These are phyloP conservation scores for Geotrichum europaeum DNA, from an alignment of 1,139 yeast species.

Conservation along the genomic window DNA sequence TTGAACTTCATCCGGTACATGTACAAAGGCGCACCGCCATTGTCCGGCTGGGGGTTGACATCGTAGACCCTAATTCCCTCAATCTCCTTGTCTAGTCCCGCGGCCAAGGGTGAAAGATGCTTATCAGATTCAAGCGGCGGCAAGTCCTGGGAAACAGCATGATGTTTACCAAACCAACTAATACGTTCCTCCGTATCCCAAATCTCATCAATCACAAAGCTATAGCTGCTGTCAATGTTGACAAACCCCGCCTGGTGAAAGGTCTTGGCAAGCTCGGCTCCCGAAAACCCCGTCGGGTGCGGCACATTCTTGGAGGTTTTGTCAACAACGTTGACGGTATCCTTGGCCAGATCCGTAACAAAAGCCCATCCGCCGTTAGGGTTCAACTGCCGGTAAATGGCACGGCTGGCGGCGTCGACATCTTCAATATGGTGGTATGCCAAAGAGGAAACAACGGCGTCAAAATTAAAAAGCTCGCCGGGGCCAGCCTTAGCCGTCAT, in stretches of 20 bases:
- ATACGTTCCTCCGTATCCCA: constrained; percentile 24
- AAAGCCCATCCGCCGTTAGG: constrained; percentile 25
- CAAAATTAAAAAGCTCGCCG: constrained; percentile 24
- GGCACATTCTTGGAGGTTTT: constrained; percentile 18
- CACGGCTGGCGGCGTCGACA: constrained; percentile 21
- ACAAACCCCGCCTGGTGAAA: constrained; percentile 24
- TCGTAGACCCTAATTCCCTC: constrained; percentile 13
- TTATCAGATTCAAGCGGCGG: background rate
- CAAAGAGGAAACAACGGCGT: constrained; percentile 28
- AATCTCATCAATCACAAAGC: constrained; percentile 20
- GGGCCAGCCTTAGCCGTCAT: constrained; percentile 20
- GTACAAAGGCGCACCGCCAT: constrained; percentile 18
- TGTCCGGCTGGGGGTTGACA: constrained; percentile 2
- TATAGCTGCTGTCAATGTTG: constrained; percentile 19
- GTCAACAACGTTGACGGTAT: background rate
- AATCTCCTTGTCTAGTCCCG: background rate
- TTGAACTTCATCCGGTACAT: constrained; percentile 18
- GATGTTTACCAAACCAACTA: constrained; percentile 15
- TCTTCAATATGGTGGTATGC: constrained; percentile 32
- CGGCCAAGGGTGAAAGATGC: background rate
- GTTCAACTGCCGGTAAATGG: constrained; percentile 21
- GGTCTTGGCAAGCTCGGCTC: constrained; percentile 15
- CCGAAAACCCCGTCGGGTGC: constrained; percentile 22
- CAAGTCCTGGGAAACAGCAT: constrained; percentile 5
- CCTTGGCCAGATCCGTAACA: constrained; percentile 25